phyloP scores from a whole-genome alignment of 2,329 filamentous ascomycete genomes.

The Neofusicoccum umdonicola region DNA sequence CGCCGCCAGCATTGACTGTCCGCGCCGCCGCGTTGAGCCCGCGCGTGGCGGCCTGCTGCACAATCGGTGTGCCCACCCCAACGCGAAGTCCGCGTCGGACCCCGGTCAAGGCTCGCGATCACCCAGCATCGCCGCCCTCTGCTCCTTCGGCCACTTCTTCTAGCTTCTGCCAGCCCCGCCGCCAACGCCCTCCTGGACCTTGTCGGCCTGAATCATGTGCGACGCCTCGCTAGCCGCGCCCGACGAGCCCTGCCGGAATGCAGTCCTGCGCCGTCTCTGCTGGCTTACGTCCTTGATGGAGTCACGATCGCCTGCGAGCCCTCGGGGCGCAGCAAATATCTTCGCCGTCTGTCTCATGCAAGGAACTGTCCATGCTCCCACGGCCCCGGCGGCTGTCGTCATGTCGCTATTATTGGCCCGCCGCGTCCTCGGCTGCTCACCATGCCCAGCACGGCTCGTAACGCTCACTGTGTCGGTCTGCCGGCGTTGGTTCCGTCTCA shows the following conservation, averaged over 20 bases:
- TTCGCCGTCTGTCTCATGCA: constrained; percentile 15
- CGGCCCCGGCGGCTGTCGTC: constrained; percentile 11
- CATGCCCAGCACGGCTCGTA: constrained; percentile 12
- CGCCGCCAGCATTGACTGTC: neutral
- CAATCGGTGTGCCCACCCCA: neutral
- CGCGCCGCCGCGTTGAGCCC: neutral
- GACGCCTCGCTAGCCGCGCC: constrained; percentile 4
- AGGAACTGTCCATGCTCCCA: neutral
- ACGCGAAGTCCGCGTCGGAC: neutral
- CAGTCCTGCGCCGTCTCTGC: neutral
- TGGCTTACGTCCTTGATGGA: constrained; percentile 14
- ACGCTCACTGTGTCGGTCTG: constrained; percentile 16
- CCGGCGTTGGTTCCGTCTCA: constrained; percentile 13
- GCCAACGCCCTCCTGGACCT: constrained; percentile 4
- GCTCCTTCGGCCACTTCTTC: constrained; percentile 16
- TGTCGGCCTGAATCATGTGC: constrained; percentile 14
- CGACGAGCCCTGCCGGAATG: constrained; percentile 9
- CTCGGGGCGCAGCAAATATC: constrained; percentile 5
- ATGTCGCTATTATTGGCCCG: constrained; percentile 13
- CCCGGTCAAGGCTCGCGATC: constrained; percentile 13
- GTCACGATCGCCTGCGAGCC: constrained; percentile 4
- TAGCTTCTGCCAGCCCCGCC: constrained; percentile 15
- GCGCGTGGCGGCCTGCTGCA: neutral
- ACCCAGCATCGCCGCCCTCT: constrained; percentile 14
- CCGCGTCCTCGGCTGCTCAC: constrained; percentile 5